These are phyloP conservation scores for Phytophthora pini DNA, from an alignment of 352 stramenopile genomes.

Conservation along the genomic window DNA sequence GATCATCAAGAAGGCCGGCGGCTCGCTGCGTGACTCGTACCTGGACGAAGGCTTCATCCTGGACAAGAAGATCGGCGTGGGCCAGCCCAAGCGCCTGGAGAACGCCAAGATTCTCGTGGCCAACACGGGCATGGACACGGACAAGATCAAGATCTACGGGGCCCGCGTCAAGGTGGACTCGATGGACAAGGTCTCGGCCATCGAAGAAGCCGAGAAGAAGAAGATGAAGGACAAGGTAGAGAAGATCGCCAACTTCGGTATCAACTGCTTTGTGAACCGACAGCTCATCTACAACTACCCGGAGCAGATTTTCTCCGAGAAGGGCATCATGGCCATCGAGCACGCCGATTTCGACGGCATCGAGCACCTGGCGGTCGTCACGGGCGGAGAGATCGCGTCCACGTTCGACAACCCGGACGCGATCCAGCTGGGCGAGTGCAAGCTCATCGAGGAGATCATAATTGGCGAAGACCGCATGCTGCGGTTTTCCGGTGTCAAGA, in stretches of 20 bases:
- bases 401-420: conserved; percentile 99
- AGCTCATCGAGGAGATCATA: conserved; percentile 99
- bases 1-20: conserved; percentile 98
- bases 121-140: conserved; percentile 99
- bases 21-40: conserved; percentile 97
- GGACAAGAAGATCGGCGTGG: conserved; percentile 96
- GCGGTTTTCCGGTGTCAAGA: conserved; percentile 98
- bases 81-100: conserved; percentile 96
- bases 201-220: conserved; percentile 98
- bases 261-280: conserved; percentile 99
- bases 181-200: conserved; percentile 99
- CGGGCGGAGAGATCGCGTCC: conserved; percentile 94
- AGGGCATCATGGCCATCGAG: conserved; percentile 99
- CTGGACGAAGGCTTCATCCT: conserved; percentile 98
- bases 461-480: conserved; percentile 98
- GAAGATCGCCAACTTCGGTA: conserved; percentile 98
- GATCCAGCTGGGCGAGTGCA: conserved; percentile 96
- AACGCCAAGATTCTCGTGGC: conserved; percentile 99
- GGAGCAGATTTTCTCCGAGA: conserved; percentile 98
- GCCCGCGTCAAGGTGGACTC: conserved; percentile 97
- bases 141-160: conserved; percentile 99
- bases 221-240: conserved; percentile 99
- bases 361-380: conserved; percentile 97
- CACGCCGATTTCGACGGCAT: conserved; percentile 99
- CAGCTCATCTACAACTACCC: conserved; percentile 99